Percentiles rank a stretch among this genome's conserved stretches.
These are phyloP conservation scores for Beauveria brongniartii DNA, from an alignment of 2,329 filamentous ascomycete genomes.

Conservation along the genomic window DNA sequence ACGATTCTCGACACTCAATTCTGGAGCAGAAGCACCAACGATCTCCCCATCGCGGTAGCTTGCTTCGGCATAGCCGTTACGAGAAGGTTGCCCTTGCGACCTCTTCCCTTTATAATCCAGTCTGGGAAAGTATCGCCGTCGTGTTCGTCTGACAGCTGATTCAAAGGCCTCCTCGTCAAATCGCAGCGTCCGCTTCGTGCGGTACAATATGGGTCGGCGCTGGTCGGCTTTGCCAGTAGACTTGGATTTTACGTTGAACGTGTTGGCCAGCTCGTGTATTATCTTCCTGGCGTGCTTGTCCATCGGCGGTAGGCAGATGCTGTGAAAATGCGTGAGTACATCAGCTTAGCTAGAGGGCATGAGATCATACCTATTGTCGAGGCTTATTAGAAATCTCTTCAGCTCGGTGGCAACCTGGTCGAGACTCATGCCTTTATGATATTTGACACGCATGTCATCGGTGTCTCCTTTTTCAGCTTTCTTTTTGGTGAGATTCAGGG, in stretches of 20 bases:
- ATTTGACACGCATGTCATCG: conserved; percentile 60
- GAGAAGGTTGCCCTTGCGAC: conserved; percentile 22
- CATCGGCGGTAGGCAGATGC: conserved; percentile 62
- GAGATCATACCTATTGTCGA: conserved; percentile 47
- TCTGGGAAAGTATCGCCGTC: conserved; percentile 48
- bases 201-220: conserved; percentile 70
- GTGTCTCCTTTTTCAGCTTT: conserved; percentile 43
- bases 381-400: conserved; percentile 57
- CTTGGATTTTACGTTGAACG: conserved; percentile 73
- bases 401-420: conserved; percentile 67
- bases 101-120: conserved; percentile 34
- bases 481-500: conserved; percentile 57
- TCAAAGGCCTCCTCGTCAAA: conserved; percentile 52
- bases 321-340: conserved; percentile 45
- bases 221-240: conserved; percentile 66
- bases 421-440: conserved; percentile 62
- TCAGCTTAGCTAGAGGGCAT: background rate
- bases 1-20: conserved; percentile 73
- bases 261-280: conserved; percentile 70
- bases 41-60: conserved; percentile 77
- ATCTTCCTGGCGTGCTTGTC: conserved; percentile 66
- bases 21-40: conserved; percentile 76
- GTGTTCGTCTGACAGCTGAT: conserved; percentile 36
- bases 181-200: conserved; percentile 57
- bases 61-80: conserved; percentile 30